Percentiles rank a stretch among this genome's conserved stretches.
Conservation (phyloP, 2,329 filamentous ascomycete species). For the Stagonosporopsis vannaccii region DNA sequence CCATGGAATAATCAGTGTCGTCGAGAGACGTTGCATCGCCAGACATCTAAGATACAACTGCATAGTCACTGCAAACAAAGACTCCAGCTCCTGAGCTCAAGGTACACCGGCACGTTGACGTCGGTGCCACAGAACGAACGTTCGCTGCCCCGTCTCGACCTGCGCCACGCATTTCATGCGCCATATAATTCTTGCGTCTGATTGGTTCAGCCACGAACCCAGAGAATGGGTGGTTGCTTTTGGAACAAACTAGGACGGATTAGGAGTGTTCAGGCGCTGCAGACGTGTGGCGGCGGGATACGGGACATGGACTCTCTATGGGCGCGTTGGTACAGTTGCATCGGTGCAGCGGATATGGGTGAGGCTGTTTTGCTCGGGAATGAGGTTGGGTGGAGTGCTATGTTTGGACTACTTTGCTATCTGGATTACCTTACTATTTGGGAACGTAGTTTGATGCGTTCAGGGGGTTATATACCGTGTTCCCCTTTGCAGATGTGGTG, state of each 20-base stretch:
- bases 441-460: not conserved
- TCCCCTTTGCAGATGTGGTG: not conserved
- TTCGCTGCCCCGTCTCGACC: not conserved
- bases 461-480: not conserved
- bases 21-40: too few relatives aligned
- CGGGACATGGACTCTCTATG: too few relatives aligned
- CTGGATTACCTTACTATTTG: not conserved
- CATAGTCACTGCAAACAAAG: not conserved
- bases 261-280: not conserved
- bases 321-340: too few relatives aligned
- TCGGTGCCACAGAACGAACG: not conserved
- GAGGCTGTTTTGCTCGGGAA: not conserved
- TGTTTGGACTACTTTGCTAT: not conserved
- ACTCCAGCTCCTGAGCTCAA: not conserved
- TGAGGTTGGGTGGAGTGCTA: not conserved
- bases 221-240: not conserved
- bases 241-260: not conserved
- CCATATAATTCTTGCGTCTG: not conserved
- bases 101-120: not conserved
- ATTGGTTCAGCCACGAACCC: not conserved
- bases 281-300: not conserved
- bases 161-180: not conserved
- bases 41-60: too few relatives aligned
- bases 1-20: too few relatives aligned
- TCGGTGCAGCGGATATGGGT: too few relatives aligned